Evolutionary conservation across 2,329 filamentous ascomycete genomes (phyloP).

Genomic region (Aureobasidium zeae): DNA sequence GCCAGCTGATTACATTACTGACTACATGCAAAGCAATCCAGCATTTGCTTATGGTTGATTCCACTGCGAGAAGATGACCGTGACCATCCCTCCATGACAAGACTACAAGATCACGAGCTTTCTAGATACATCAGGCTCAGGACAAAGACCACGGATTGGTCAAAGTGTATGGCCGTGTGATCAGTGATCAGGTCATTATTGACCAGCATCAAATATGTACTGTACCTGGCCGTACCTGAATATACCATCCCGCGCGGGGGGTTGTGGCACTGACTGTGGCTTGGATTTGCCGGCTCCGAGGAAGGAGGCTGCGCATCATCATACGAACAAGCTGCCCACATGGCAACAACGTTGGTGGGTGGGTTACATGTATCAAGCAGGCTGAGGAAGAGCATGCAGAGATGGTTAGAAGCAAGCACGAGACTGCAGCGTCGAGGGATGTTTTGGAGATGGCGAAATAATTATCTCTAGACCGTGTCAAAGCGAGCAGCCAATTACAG

Average conservation of each 20-base stretch:
- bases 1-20: too few species aligned
- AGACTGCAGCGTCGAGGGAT: conserved; percentile 1
- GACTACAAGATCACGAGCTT: too few species aligned
- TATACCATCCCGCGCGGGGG: conserved; percentile 4
- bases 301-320: conserved; percentile 12
- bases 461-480: not conserved
- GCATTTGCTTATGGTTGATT: too few species aligned
- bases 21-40: too few species aligned
- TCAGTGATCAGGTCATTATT: too few species aligned
- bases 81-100: too few species aligned
- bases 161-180: too few species aligned
- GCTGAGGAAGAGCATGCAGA: not conserved
- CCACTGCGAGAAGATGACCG: too few species aligned
- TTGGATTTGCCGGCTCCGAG: conserved; percentile 8
- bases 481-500: conserved; percentile 11
- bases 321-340: conserved; percentile 7
- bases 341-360: conserved; percentile 8
- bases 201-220: too few species aligned
- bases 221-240: not conserved
- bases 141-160: too few species aligned
- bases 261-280: conserved; percentile 12
- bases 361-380: not conserved
- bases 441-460: not conserved
- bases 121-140: too few species aligned
- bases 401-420: not conserved